A percentile compares a stretch with the other conserved stretches of the same genome.
Conservation (phyloP, 2,329 filamentous ascomycete genomes). For the Exophiala calicioides region DNA sequence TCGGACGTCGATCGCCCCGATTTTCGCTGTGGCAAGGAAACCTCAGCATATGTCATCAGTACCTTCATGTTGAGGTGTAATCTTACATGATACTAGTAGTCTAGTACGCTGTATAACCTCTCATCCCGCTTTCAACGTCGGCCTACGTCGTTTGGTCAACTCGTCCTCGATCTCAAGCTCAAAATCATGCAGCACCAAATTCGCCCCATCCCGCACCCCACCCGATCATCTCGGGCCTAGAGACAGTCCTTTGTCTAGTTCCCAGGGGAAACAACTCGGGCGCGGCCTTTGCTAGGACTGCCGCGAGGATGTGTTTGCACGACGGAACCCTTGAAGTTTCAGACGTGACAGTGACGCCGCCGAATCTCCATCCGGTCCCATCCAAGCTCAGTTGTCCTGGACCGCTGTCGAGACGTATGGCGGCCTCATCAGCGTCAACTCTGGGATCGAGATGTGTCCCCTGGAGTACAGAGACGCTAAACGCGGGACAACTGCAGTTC, state of each 20-base stretch:
- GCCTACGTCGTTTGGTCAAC: too few relatives aligned
- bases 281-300: conserved; percentile 71
- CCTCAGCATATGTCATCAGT: too few relatives aligned
- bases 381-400: conserved; percentile 5
- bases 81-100: too few relatives aligned
- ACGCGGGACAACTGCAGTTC: conserved; percentile 88
- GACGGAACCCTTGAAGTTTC: conserved; percentile 49
- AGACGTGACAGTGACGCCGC: conserved; percentile 36
- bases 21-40: too few relatives aligned
- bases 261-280: conserved; percentile 56
- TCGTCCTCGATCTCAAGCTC: neutral
- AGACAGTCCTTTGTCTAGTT: conserved; percentile 57
- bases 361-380: conserved; percentile 36
- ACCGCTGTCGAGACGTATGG: neutral
- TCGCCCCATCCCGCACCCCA: conserved; percentile 57
- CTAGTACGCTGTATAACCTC: too few relatives aligned
- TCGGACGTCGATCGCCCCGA: too few relatives aligned
- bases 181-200: conserved; percentile 29
- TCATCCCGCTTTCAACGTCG: too few relatives aligned
- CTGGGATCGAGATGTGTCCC: conserved; percentile 23
- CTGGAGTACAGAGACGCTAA: conserved; percentile 71
- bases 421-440: conserved; percentile 30
- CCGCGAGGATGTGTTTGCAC: conserved; percentile 91
- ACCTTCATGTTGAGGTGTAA: too few relatives aligned
- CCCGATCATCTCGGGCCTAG: conserved; percentile 70